Base-by-base conservation (phyloP, 805 yeast species). In the Saccharomycopsis sp. region DNA sequence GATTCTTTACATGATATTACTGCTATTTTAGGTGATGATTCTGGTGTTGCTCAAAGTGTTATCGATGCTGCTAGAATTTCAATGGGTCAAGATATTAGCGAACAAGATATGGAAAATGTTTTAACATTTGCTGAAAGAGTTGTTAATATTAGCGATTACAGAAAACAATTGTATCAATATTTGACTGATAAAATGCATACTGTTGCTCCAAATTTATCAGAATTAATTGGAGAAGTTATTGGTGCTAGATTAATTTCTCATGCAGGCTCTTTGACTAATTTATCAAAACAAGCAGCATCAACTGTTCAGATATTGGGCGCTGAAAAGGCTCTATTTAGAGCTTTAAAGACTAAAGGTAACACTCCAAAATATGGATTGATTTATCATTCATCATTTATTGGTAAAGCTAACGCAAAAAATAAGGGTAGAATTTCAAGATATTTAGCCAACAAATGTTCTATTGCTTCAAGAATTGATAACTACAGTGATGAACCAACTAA, bases 341-440 rank as follows among this genome's bases (percentile, higher is more conserved):
- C 97, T 53, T 77, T 88, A 65, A 88, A 88, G 74, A 89, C 96
- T 53, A 88, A 88, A 70, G 95, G 95, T 65, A 86, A 89, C 71
- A 88, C 97, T 56, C 97, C 97, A 56, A 88, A 88, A 66, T 88
- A 88, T 66, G 97, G 97, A 61, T 77, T 88, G 63, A 86, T 88
- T 59, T 88, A 89, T 74, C 96, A 89, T 71, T 85, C 96, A 38
- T 84, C 95, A 26, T 87, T 87, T 67, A 87, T 88, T 59, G 95
- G 96, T 57, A 83, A 79, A 67, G 98, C 98, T 50, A 73, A 88
- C 52, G 81, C 94, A 54, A 93, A 93, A 74, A 93, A 93, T 75
- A 93, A 93, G 80, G 98, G 98, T 68, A 84, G 97, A 77, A 93
- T 93, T 56, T 90, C 98, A 40, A 84, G 98, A 72, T 93, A 89